Evolutionary conservation across 2,329 filamentous ascomycete genomes (phyloP).

Genomic region (Trichoderma sp.): DNA sequence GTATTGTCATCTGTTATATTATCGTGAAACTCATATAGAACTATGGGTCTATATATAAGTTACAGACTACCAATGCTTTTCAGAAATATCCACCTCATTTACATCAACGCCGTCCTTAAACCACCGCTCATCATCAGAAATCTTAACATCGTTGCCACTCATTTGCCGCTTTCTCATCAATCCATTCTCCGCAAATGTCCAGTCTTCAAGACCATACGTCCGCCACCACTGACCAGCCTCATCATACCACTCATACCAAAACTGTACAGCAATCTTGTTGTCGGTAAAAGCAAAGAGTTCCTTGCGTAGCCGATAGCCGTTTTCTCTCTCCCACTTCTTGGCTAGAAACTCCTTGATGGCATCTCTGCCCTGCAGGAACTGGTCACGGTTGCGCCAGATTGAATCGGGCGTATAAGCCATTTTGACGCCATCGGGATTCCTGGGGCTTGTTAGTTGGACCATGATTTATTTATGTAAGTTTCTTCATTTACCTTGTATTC

Average conservation of each 20-base stretch:
- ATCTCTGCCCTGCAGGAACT: constrained; percentile 65
- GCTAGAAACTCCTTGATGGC: constrained; percentile 66
- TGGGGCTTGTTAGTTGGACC: constrained; percentile 29
- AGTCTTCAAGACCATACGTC: constrained; percentile 78
- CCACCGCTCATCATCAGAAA: constrained; percentile 58
- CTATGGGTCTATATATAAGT: neutral
- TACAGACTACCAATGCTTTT: constrained; percentile 59
- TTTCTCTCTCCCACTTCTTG: constrained; percentile 71
- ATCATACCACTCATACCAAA: constrained; percentile 84
- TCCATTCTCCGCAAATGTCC: constrained; percentile 69
- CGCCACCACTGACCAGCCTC: constrained; percentile 71
- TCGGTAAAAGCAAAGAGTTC: constrained; percentile 76
- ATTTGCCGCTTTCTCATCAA: constrained; percentile 72
- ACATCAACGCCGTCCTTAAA: constrained; percentile 67
- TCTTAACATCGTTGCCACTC: constrained; percentile 69
- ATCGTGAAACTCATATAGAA: neutral
- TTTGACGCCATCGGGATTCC: constrained; percentile 62
- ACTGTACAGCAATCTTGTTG: constrained; percentile 79
- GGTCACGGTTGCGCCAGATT: constrained; percentile 75
- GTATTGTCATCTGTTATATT: neutral
- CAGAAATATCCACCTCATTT: constrained; percentile 61
- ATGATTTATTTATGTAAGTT: no score
- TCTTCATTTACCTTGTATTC: constrained; percentile 66
- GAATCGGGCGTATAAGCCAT: constrained; percentile 71
- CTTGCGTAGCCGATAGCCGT: constrained; percentile 71